Base-by-base conservation (phyloP, 306 rosid species). In the Canavalia gladiata region DNA sequence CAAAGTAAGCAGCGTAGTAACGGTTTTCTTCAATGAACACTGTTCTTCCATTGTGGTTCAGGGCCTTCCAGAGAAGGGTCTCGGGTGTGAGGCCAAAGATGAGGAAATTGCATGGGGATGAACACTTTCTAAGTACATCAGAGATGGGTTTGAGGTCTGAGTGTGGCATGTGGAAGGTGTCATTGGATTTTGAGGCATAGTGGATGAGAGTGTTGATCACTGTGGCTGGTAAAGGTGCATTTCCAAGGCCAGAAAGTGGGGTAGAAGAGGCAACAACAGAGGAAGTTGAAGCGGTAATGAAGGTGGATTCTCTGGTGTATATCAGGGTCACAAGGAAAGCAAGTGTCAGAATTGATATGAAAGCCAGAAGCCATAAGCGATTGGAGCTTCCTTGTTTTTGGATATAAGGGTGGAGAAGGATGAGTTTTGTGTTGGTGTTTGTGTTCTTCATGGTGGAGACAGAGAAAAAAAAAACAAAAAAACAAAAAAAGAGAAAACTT, bases 321-420 rank as follows among this genome's bases (percentile, higher is more conserved):
- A 93, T 82, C 4, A 95, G 89, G 10, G 97, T 87, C 2, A 88
- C 89, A 29, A 95, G 98, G 69, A 93, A 91, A 2, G 97, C 97
- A 6, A 95, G 78, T 0, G 99, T 93, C 96, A 89, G 92, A 85
- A 93, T 64, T 8, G 98, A 95, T 45, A 90, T 46, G 85, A 93
- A 86, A 59, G 96, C 96, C 0, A 95, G 84, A 46, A 95, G 94
- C 98, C 96, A 91, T 41, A 93, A 50, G 18, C 92, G 90, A 68
- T 90, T 91, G 72, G 99, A 95, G 88, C 79, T 87, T 67, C 98
- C 98, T 78, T 95, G 99, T 76, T 95, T 95, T 60, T 93, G 99
- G 87, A 95, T 93, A 70, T 95, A 95, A 7, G 99, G 99, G 67
- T 95, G 99, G 68, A 95, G 98, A 71, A 95, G 99, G 75, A 95